Evolutionary conservation across 805 yeast species (phyloP).

Genomic region (Kurtzmaniella cleridarum): DNA sequence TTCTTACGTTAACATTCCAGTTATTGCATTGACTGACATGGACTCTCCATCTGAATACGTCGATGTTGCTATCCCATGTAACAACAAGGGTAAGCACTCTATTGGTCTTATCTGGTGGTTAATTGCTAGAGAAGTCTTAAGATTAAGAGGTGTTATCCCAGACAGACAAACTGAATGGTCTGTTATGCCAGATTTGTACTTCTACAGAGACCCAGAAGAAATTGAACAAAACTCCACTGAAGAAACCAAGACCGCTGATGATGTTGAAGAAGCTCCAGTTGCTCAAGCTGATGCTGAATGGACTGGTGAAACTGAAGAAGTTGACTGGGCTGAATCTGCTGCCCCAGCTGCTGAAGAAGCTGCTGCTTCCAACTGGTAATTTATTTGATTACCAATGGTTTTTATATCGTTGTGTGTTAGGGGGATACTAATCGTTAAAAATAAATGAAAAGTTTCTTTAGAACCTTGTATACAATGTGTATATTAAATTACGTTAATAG

Average conservation of each 20-base stretch:
- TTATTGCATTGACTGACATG: conserved; percentile 96
- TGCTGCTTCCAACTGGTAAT: conserved; percentile 51
- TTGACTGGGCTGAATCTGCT: conserved; percentile 60
- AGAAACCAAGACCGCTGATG: conserved; percentile 48
- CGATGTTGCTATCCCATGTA: conserved; percentile 99
- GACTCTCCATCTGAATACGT: conserved; percentile 99
- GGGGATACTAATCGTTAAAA: conserved; percentile 11
- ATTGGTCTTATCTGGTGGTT: conserved; percentile 99
- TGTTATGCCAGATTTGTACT: conserved; percentile 99
- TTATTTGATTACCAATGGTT: conserved; percentile 6
- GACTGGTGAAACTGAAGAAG: conserved; percentile 54
- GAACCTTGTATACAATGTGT: neutral
- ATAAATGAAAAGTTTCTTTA: conserved; percentile 13
- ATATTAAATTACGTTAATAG: neutral
- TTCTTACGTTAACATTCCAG: conserved; percentile 99
- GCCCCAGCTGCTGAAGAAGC: conserved; percentile 70
- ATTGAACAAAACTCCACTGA: conserved; percentile 73
- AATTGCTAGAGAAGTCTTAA: conserved; percentile 97
- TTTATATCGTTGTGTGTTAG: conserved; percentile 7
- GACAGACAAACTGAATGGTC: conserved; percentile 97
- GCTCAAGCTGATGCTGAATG: conserved; percentile 56
- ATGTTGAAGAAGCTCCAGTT: conserved; percentile 56
- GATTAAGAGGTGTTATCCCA: conserved; percentile 96
- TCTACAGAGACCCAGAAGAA: conserved; percentile 99
- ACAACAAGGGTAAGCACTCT: conserved; percentile 99